Conservation (phyloP, 768 basidiomycete species). For the Kwoniella heveanensis region DNA sequence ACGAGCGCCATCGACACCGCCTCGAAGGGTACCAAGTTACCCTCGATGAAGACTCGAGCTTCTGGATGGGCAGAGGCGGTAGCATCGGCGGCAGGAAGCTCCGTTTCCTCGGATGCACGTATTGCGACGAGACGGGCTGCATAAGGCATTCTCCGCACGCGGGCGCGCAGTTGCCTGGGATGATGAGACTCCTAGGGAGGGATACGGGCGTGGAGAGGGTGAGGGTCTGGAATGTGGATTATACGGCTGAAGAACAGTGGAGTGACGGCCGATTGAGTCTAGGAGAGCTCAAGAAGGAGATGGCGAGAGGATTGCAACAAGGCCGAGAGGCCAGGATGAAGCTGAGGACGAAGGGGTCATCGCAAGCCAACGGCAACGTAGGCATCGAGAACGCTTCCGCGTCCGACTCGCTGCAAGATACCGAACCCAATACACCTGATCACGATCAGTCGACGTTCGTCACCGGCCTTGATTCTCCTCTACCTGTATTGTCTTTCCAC, state of each 20-base stretch:
- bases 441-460: too few species aligned
- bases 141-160: conserved; percentile 16
- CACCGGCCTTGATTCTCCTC: too few species aligned
- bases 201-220: conserved; percentile 4
- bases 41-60: background rate
- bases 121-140: conserved; percentile 18
- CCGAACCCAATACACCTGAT: too few species aligned
- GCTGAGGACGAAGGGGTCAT: conserved; percentile 1
- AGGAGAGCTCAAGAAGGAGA: conserved; percentile 5
- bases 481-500: background rate
- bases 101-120: conserved; percentile 9
- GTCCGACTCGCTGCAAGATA: background rate
- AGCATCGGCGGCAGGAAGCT: background rate
- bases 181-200: conserved; percentile 1
- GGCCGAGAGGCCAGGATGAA: background rate
- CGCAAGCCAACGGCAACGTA: background rate
- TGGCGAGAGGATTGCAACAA: background rate
- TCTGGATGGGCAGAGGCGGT: background rate
- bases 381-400: too few species aligned
- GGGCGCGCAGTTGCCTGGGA: conserved; percentile 9
- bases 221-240: conserved; percentile 14
- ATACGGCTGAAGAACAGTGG: conserved; percentile 1
- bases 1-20: conserved; percentile 10
- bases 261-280: background rate
- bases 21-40: conserved; percentile 9